Evolutionary conservation across 148 eudicot species (phyloP), one percentile per base, ranked within the genome.

Genomic region (Rhododendron kiyosumense): DNA sequence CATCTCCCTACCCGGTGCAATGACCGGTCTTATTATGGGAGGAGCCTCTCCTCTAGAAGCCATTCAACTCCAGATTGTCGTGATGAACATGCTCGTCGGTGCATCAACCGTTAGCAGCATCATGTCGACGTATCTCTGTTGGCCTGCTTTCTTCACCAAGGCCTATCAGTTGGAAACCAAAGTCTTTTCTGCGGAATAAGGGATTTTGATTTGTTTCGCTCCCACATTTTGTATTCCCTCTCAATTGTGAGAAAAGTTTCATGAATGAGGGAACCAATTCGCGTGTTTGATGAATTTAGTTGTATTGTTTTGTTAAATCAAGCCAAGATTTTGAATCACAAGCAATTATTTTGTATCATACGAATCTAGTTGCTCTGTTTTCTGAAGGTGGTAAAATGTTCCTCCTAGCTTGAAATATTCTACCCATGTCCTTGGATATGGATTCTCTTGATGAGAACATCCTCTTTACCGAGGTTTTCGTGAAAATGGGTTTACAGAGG

Each of bases 1-100:
- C 28, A 95, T 96, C 38, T 92, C 99, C 1, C 97, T 96, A 61
- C 99, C 99, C 0, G 99, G 99, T 41, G 99, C 98, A 14, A 96
- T 96, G 98, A 95, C 99, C 4, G 98, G 99, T 3, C 93, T 96
- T 63, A 96, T 96, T 24, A 95, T 96, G 98, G 99, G 99, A 43
- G 98, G 99, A 20, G 98, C 99, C 5, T 95, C 99, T 7, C 99
- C 99, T 48, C 83, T 94, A 17, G 98, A 96, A 84, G 99, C 99
- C 49, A 93, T 96, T 48, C 96, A 95, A 67, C 89, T 96, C 8
- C 99, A 95, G 86, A 96, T 96, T 84, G 93, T 96, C 7, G 98
- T 96, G 32, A 95, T 96, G 99, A 95, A 95, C 85, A 95, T 96
- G 97, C 91, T 96, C 0, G 52, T 94, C 0, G 98, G 99, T 17